These are phyloP conservation scores for Daldinia decipiens DNA, from an alignment of 495 filamentous ascomycete species.

Conservation along the genomic window DNA sequence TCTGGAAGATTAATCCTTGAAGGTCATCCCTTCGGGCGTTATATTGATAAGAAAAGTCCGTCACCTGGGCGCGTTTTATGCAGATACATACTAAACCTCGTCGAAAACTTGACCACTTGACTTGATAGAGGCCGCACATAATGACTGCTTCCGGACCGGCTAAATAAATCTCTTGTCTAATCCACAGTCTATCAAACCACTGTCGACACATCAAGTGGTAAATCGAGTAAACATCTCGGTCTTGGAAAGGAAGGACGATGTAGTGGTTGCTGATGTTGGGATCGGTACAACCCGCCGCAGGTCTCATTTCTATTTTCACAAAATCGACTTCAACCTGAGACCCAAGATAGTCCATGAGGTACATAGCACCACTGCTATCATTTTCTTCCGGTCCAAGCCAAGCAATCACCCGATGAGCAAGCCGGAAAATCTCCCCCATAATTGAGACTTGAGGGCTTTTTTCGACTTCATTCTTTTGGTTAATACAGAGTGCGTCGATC, in stretches of 20 bases:
- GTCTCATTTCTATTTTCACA: neutral
- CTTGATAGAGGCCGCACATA: conserved; percentile 15
- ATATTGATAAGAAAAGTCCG: neutral
- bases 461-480: conserved; percentile 34
- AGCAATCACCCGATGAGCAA: conserved; percentile 40
- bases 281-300: conserved; percentile 4
- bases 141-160: conserved; percentile 26
- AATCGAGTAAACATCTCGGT: neutral
- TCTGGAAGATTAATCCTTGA: neutral
- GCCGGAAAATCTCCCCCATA: conserved; percentile 45
- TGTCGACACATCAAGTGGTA: conserved; percentile 13
- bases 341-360: conserved; percentile 16
- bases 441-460: conserved; percentile 43
- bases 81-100: conserved; percentile 14
- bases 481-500: conserved; percentile 30
- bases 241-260: neutral
- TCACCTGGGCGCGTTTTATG: neutral
- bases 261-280: neutral
- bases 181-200: conserved; percentile 38
- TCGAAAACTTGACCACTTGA: conserved; percentile 21
- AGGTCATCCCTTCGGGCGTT: neutral
- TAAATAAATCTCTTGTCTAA: conserved; percentile 31
- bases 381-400: conserved; percentile 44
- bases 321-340: conserved; percentile 13
- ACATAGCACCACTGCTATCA: conserved; percentile 31